Conservation (phyloP, 371 early-diverging fungal genomes). For the Mitosporidium daphniae region DNA sequence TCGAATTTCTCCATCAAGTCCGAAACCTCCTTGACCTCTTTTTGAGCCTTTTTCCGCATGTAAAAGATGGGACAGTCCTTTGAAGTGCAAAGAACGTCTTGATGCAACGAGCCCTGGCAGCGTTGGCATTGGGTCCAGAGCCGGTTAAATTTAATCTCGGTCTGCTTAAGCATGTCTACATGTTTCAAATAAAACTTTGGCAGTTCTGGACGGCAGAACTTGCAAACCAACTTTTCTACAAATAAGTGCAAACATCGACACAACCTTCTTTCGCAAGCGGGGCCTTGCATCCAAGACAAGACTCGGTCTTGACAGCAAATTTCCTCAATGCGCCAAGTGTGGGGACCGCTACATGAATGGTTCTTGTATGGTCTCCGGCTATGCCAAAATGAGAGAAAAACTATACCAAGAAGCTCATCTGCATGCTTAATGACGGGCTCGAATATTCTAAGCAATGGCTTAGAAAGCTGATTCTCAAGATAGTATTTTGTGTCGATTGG, state of each 20-base stretch:
- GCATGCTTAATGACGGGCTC: constrained; percentile 87
- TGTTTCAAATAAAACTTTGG: constrained; percentile 35
- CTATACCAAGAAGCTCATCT: constrained; percentile 25
- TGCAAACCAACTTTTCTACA: constrained; percentile 29
- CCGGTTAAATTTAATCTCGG: constrained; percentile 36
- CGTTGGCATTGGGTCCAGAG: constrained; percentile 97
- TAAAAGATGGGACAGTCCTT: constrained; percentile 94
- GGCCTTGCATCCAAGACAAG: constrained; percentile 73
- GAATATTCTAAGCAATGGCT: constrained; percentile 80
- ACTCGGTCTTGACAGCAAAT: constrained; percentile 51
- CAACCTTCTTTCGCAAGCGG: constrained; percentile 33
- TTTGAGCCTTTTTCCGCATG: constrained; percentile 88
- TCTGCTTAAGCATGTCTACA: constrained; percentile 16
- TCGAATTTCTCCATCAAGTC: constrained; percentile 10
- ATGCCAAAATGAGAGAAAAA: constrained; percentile 3
- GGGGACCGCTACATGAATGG: constrained; percentile 43
- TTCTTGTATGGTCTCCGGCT: constrained; percentile 58
- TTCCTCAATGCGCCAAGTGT: constrained; percentile 56
- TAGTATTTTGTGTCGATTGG: constrained; percentile 96
- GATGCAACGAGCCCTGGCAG: constrained; percentile 79
- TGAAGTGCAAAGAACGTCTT: constrained; percentile 82
- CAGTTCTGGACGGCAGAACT: constrained; percentile 25
- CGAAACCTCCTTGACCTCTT: constrained; percentile 42
- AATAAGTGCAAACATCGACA: too few relatives aligned
- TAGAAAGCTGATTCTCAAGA: constrained; percentile 83